These are phyloP conservation scores for Fonsecaea pugnacius DNA, from an alignment of 2,329 filamentous ascomycete genomes.

Conservation along the genomic window DNA sequence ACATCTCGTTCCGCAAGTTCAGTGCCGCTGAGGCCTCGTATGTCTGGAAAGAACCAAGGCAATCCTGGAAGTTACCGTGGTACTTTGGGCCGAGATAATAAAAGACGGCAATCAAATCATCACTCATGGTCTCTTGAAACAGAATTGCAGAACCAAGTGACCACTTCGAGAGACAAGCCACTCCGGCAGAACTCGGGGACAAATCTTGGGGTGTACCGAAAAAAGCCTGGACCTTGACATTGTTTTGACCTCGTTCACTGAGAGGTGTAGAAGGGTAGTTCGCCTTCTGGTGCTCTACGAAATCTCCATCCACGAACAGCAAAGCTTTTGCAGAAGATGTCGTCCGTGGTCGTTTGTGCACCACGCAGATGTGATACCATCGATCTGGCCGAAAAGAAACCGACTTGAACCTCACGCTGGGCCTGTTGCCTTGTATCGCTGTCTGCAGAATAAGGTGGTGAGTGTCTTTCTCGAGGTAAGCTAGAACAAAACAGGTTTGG, in stretches of 20 bases:
- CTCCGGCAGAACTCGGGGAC: constrained; percentile 70
- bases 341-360: constrained; percentile 78
- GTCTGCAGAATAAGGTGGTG: constrained; percentile 95
- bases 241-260: constrained; percentile 57
- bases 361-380: constrained; percentile 94
- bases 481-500: constrained; percentile 90
- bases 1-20: constrained; percentile 86
- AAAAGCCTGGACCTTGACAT: constrained; percentile 79
- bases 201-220: constrained; percentile 89
- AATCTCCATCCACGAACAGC: constrained; percentile 90
- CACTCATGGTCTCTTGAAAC: constrained; percentile 83
- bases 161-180: constrained; percentile 77
- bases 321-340: constrained; percentile 79
- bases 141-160: constrained; percentile 88
- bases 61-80: constrained; percentile 95
- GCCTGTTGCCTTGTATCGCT: constrained; percentile 80
- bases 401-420: constrained; percentile 92
- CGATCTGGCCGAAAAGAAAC: constrained; percentile 72
- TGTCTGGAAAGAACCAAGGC: constrained; percentile 92
- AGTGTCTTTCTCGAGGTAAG: constrained; percentile 92
- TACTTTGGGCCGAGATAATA: constrained; percentile 88
- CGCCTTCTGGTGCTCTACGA: constrained; percentile 87
- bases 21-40: constrained; percentile 90
- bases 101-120: constrained; percentile 89
- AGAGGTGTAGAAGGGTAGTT: constrained; percentile 81